Evolutionary conservation across 306 rosid genomes (phyloP).

Genomic region (Lathyrus sativus): DNA sequence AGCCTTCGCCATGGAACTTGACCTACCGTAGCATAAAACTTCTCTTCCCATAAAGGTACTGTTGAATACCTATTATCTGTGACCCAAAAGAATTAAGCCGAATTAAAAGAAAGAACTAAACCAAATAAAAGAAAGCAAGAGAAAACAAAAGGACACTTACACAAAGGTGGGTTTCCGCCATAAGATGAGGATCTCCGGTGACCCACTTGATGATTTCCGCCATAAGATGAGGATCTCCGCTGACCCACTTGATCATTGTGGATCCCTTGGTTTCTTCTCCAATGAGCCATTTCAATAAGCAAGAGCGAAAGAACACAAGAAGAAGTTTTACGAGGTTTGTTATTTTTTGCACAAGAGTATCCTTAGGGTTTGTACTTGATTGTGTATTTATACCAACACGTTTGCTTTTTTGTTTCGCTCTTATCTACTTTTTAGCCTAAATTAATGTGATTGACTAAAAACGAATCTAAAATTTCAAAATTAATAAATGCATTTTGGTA

Average conservation of each 20-base stretch:
- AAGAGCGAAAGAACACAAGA: neutral
- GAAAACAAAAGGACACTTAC: constrained; percentile 39
- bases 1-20: constrained; percentile 68
- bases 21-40: constrained; percentile 60
- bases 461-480: too few relatives aligned
- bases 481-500: too few relatives aligned
- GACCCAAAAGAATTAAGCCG: constrained; percentile 19
- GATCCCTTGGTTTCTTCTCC: constrained; percentile 55
- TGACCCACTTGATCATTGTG: constrained; percentile 43
- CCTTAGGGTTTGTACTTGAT: too few relatives aligned
- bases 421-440: too few relatives aligned
- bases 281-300: constrained; percentile 56
- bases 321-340: too few relatives aligned
- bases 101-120: constrained; percentile 17
- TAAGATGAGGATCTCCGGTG: too few relatives aligned
- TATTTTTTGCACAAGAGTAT: too few relatives aligned
- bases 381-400: too few relatives aligned
- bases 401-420: too few relatives aligned
- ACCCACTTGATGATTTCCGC: too few relatives aligned
- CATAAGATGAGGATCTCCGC: constrained; percentile 39
- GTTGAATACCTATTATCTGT: constrained; percentile 48
- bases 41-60: constrained; percentile 79
- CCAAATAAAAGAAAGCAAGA: neutral
- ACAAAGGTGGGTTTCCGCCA: constrained; percentile 62
- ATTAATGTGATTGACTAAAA: too few relatives aligned